Base-by-base conservation (phyloP, 495 filamentous ascomycete species). In the Annulohypoxylon nitens region DNA sequence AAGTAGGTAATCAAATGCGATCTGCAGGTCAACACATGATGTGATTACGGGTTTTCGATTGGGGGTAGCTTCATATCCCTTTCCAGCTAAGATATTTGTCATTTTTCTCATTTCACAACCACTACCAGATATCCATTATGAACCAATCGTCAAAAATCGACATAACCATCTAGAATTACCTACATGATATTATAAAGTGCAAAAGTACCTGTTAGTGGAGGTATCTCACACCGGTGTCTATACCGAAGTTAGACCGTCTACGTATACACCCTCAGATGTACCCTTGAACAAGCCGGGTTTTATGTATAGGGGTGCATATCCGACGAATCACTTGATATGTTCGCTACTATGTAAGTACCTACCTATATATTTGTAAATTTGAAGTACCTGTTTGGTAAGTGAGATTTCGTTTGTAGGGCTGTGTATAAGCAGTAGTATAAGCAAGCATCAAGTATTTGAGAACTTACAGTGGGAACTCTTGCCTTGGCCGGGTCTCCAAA, bases 1-100 rank as follows among this genome's bases (percentile, higher is more conserved):
- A 63, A 48, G 61, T 63, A 63, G 71, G 71, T 70, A 70, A 74
- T 62, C 71, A 70, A 64, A 67, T 74, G 71, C 71, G 71, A 74
- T 74, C 71, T 69, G 62, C 71, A 66, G 16, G 50, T 48, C 59
- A n/a, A 70, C 66, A 69, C 67, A 70, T 74, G 67, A 67, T 74
- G 16, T 48, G 45, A 73, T 69, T 61, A 64, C 47, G 43, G 25
- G 36, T 57, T 8, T 47, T 23, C n/a, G 39, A 43, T 36, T 16
- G 48, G 36, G 50, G 23, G n/a, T 20, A 36, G 12, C 36, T 58
- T 58, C 51, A 58, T 20, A 37, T 58, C 67, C 51, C 5, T 53
- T 70, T 53, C 34, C 6, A 54, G 53, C 50, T 36, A 16, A 43
- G 23, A 39, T 63, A 63, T 67, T 58, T 72, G 53, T 61, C 61